phyloP scores from a whole-genome alignment of 1,284 basidiomycete genomes.

The Cryptococcus hybrid region DNA sequence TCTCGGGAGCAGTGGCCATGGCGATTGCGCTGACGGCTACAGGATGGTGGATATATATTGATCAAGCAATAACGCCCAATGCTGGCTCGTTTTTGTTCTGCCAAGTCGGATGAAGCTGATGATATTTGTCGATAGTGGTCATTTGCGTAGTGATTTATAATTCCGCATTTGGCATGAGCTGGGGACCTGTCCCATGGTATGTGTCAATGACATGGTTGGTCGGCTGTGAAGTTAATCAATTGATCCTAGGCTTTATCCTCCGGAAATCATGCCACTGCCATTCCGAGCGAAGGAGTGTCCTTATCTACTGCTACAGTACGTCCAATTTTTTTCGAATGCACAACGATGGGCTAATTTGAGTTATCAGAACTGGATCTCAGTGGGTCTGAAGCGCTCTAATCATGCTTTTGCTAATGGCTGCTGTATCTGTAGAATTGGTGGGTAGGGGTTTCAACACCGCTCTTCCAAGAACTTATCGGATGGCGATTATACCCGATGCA shows the following conservation, averaged over 20 bases:
- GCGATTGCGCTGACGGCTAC: constrained; percentile 45
- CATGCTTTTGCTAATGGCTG: constrained; percentile 2
- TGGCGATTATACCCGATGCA: constrained; percentile 98
- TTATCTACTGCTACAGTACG: constrained; percentile 74
- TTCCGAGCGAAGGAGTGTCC: constrained; percentile 90
- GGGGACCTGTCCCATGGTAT: constrained; percentile 52
- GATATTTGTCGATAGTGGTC: constrained; percentile 59
- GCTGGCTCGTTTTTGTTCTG: constrained; percentile 52
- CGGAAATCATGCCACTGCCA: constrained; percentile 89
- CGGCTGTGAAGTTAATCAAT: constrained; percentile 2
- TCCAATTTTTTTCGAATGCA: constrained; percentile 2
- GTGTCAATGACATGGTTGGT: not conserved
- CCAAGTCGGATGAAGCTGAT: constrained; percentile 1
- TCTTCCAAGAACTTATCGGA: constrained; percentile 81
- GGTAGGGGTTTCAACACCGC: constrained; percentile 86
- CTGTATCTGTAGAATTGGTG: constrained; percentile 39
- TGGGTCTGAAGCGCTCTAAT: constrained; percentile 7
- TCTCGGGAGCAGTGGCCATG: constrained; percentile 77
- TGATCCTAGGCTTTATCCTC: constrained; percentile 83
- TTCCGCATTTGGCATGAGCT: constrained; percentile 73
- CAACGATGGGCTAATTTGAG: not conserved
- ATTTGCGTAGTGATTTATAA: constrained; percentile 91
- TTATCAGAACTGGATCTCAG: constrained; percentile 66
- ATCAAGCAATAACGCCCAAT: constrained; percentile 76
- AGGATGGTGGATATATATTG: constrained; percentile 72